A percentile compares a stretch with the other conserved stretches of the same genome.
Conservation (phyloP, 345 rosid genomes). For the Tarenaya hassleriana region DNA sequence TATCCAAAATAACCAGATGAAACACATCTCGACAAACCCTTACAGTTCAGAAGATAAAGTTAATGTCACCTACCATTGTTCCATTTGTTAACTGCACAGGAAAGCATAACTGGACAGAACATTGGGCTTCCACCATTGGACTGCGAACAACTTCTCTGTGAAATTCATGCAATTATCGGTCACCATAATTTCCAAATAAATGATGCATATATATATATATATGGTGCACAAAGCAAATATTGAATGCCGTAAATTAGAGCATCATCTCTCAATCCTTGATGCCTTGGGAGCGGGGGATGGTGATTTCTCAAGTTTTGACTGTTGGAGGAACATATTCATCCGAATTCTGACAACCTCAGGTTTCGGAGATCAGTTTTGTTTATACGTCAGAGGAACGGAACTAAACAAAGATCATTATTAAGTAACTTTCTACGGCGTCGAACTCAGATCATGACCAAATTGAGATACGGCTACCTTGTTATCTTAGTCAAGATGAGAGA, state of each 20-base stretch:
- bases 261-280: too few relatives aligned
- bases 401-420: constrained; percentile 1
- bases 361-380: not conserved
- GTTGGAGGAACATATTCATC: not conserved
- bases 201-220: too few relatives aligned
- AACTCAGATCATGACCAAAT: constrained; percentile 5
- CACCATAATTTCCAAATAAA: constrained; percentile 3
- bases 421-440: not conserved
- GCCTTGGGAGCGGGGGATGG: too few relatives aligned
- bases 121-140: constrained; percentile 91
- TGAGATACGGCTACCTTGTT: constrained; percentile 40
- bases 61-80: constrained; percentile 48
- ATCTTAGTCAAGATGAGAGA: constrained; percentile 30
- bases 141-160: constrained; percentile 77
- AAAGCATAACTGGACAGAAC: constrained; percentile 86
- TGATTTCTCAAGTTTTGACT: too few relatives aligned
- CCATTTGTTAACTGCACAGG: constrained; percentile 82
- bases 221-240: too few relatives aligned
- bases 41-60: constrained; percentile 16
- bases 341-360: constrained; percentile 1
- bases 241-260: too few relatives aligned
- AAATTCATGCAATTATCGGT: constrained; percentile 24
- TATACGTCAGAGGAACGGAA: too few relatives aligned
- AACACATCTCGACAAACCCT: constrained; percentile 4
- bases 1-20: constrained; percentile 17